phyloP scores from a whole-genome alignment of 805 yeast species.

The Monosporozyma aerobia region DNA sequence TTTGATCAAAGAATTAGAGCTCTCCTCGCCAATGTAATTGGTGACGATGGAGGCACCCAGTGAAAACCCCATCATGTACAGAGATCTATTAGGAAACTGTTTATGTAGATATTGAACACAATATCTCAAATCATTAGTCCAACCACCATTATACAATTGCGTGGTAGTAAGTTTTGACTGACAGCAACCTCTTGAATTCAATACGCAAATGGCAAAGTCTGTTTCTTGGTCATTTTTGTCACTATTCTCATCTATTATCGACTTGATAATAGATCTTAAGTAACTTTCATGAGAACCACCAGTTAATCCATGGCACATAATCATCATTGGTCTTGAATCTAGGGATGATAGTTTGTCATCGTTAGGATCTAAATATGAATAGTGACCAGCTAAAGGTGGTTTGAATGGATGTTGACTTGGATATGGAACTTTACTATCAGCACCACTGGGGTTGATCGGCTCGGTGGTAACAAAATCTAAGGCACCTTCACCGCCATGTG shows the following conservation, averaged over 20 bases:
- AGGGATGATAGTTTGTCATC: conserved; percentile 34
- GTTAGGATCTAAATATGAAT: conserved; percentile 24
- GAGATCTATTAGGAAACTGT: conserved; percentile 52
- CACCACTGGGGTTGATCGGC: background rate
- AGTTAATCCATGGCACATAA: conserved; percentile 66
- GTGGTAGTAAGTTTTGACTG: conserved; percentile 61
- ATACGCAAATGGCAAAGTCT: conserved; percentile 56
- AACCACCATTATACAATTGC: conserved; percentile 56
- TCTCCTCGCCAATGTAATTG: conserved; percentile 64
- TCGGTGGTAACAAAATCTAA: conserved; percentile 44
- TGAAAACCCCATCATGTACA: conserved; percentile 70
- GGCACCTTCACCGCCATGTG: conserved; percentile 61
- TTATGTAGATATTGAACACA: conserved; percentile 42
- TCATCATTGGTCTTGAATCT: conserved; percentile 47
- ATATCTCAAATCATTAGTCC: conserved; percentile 60
- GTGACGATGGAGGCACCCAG: conserved; percentile 66
- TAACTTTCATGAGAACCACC: conserved; percentile 83
- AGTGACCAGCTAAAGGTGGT: conserved; percentile 12
- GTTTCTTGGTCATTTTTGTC: conserved; percentile 29
- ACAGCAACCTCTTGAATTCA: conserved; percentile 73
- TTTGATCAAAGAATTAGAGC: conserved; percentile 34
- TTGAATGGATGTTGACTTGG: conserved; percentile 31
- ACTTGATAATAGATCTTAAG: conserved; percentile 45
- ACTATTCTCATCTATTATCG: background rate
- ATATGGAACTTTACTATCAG: background rate